A percentile compares a stretch with the other conserved stretches of the same genome.
Conservation (phyloP, 1,139 yeast species). For the Pneumocystis sp. region DNA sequence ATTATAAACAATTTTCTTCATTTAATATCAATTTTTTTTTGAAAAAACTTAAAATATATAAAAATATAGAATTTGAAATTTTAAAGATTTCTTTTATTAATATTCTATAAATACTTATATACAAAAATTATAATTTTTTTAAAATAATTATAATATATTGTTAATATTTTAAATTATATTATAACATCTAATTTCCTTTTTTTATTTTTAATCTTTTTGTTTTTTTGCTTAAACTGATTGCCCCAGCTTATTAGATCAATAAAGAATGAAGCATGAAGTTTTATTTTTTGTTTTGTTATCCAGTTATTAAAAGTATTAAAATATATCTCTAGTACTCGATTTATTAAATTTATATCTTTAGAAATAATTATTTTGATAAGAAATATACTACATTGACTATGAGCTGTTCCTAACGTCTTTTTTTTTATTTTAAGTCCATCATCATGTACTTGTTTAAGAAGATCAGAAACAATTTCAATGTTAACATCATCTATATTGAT, state of each 20-base stretch:
- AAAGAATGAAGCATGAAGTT: constrained; percentile 47
- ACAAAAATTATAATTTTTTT: too few relatives aligned
- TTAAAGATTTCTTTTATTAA: neutral
- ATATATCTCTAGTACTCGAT: constrained; percentile 40
- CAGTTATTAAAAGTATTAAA: constrained; percentile 42
- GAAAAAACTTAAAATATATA: neutral
- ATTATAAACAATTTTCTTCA: neutral
- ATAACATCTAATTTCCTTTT: neutral
- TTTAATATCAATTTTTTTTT: neutral
- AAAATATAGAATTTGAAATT: neutral
- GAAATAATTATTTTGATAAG: constrained; percentile 39
- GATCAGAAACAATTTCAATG: constrained; percentile 8
- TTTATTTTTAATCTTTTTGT: neutral
- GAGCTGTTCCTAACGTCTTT: constrained; percentile 39
- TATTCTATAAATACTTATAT: neutral
- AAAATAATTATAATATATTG: neutral
- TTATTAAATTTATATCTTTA: constrained; percentile 15
- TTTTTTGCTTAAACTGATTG: neutral
- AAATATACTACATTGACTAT: constrained; percentile 50
- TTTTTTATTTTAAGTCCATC: constrained; percentile 32
- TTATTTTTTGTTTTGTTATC: constrained; percentile 35
- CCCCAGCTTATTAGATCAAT: constrained; percentile 71
- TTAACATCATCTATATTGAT: constrained; percentile 14
- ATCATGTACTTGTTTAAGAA: constrained; percentile 26
- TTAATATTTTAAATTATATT: neutral